A percentile compares a stretch with the other conserved stretches of the same genome.
Evolutionary conservation across 2,329 filamentous ascomycete species (phyloP).

Genomic region (Huntiella abstrusa): DNA sequence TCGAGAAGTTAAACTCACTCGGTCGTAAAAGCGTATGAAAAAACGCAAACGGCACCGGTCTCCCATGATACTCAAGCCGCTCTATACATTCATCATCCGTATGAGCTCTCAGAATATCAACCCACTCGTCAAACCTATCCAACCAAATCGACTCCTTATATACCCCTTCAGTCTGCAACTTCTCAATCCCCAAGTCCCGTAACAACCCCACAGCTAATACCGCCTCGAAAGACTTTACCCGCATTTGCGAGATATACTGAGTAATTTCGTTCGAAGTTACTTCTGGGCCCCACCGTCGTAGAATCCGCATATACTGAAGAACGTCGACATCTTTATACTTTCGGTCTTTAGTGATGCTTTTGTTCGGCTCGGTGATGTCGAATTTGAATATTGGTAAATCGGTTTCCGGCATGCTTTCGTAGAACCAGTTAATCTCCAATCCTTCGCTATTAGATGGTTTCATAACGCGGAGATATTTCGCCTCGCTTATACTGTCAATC

Average conservation of each 20-base stretch:
- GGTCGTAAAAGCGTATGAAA: conserved; percentile 5
- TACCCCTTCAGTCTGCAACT: neutral
- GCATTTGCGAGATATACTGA: neutral
- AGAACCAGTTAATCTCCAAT: neutral
- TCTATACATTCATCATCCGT: conserved; percentile 7
- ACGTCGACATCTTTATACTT: conserved; percentile 8
- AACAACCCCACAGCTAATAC: conserved; percentile 5
- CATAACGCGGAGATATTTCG: too few relatives aligned
- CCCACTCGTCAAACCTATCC: conserved; percentile 6
- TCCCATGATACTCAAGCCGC: neutral
- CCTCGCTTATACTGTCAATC: too few relatives aligned
- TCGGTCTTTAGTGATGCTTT: too few relatives aligned
- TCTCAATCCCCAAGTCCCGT: neutral
- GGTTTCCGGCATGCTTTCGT: neutral
- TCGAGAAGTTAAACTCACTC: conserved; percentile 3
- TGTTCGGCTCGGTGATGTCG: too few relatives aligned
- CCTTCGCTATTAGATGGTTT: too few relatives aligned
- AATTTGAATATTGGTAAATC: too few relatives aligned
- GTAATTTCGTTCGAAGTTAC: conserved; percentile 1
- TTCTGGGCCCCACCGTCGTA: neutral
- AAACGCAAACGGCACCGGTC: conserved; percentile 3
- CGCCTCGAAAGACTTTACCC: conserved; percentile 1
- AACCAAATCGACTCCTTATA: neutral
- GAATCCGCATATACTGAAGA: conserved; percentile 9
- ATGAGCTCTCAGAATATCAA: conserved; percentile 3